Conservation (phyloP, 169 alveolate species). For the Eimeria acervulina region DNA sequence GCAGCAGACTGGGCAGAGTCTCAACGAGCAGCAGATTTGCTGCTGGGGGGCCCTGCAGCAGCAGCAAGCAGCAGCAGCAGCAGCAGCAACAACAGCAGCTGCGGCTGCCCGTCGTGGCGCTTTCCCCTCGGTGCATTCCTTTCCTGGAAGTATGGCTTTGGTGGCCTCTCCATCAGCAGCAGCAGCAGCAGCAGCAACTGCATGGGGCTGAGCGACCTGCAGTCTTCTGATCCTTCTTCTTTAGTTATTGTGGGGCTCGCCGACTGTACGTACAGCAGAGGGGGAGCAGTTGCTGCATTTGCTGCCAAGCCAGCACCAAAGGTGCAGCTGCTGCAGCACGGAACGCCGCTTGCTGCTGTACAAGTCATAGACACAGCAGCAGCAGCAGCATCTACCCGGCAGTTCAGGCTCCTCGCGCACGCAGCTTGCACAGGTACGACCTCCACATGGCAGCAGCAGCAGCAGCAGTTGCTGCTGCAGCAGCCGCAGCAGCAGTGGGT, state of each 20-base stretch:
- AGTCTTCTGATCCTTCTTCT: constrained; percentile 9
- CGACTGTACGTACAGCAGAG: neutral
- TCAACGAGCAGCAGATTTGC: neutral
- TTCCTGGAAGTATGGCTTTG: constrained; percentile 33
- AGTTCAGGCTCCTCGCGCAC: neutral
- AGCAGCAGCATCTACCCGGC: neutral
- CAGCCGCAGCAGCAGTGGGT: constrained; percentile 22
- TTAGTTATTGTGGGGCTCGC: neutral
- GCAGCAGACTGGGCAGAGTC: neutral
- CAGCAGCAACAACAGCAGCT: neutral
- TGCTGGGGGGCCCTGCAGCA: neutral
- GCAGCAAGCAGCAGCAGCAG: neutral
- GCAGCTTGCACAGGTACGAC: neutral
- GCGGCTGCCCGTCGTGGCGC: neutral
- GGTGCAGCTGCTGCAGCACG: constrained; percentile 63
- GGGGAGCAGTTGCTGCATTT: constrained; percentile 27
- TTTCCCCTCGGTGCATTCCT: constrained; percentile 41
- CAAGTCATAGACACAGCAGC: no score
- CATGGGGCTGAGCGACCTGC: neutral
- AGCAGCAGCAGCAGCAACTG: constrained; percentile 63
- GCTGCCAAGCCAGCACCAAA: neutral
- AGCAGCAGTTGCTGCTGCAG: neutral
- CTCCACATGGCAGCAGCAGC: neutral
- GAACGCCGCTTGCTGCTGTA: constrained; percentile 9
- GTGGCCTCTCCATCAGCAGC: constrained; percentile 12